phyloP scores from a whole-genome alignment of 345 rosid species.

The Excoecaria cochinchinensis region DNA sequence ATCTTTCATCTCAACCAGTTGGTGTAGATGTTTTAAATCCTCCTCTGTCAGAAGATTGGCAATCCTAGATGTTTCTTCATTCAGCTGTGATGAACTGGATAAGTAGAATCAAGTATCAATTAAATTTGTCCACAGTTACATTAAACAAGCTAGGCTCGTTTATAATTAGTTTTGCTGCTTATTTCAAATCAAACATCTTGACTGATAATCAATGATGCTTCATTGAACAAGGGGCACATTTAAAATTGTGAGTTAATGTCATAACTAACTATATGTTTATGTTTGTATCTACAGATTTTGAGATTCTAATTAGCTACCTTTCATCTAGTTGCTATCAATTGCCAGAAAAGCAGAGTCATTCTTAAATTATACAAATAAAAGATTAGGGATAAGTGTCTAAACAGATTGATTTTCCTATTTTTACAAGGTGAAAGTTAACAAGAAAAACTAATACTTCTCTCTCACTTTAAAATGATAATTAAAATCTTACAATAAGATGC shows the following conservation, averaged over 20 bases:
- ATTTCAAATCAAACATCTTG: neutral
- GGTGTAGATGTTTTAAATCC: slow-evolving; percentile 63
- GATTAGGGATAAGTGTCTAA: too few species aligned
- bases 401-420: neutral
- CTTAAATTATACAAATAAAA: too few species aligned
- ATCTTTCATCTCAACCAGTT: slow-evolving; percentile 77
- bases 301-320: too few species aligned
- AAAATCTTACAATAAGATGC: neutral
- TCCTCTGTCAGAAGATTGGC: slow-evolving; percentile 39
- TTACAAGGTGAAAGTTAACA: neutral
- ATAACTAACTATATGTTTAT: neutral
- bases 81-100: slow-evolving; percentile 38
- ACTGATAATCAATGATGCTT: neutral
- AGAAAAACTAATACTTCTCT: neutral
- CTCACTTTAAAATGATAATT: neutral
- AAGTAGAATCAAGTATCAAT: slow-evolving; percentile 2
- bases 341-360: too few species aligned
- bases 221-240: neutral
- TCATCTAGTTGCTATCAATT: too few species aligned
- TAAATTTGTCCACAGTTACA: neutral
- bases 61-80: slow-evolving; percentile 35
- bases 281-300: neutral
- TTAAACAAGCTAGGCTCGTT: neutral
- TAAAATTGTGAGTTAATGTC: neutral
- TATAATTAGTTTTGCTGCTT: neutral